Base-by-base conservation (phyloP, 352 stramenopile genomes). In the Globisporangium spiculum region DNA sequence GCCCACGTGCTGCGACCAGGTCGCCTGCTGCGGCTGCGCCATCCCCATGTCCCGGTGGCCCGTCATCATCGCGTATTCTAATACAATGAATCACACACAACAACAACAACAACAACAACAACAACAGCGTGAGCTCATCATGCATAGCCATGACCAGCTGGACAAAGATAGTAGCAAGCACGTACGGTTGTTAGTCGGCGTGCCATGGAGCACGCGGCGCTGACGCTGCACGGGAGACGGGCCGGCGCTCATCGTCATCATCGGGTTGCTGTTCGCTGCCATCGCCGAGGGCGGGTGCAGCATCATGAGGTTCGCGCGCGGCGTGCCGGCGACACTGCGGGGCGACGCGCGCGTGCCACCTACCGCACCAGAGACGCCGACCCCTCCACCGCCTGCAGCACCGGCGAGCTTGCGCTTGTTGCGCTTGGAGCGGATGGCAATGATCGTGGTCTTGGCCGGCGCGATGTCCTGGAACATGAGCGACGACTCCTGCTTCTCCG, bases 341-440 rank as follows among this genome's bases (percentile, higher is more conserved):
- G 77, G 78, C 1, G 77, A 85, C 50, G 76, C 72, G 24, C 78
- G 70, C 38, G 76, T 78, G 1, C 56, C 56, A 20, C 56, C 56
- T 0, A 46, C 38, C 1, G 41, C 71, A 24, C 66, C 66, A 27
- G 68, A 3, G 60, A 64, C 8, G 53, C 73, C 30, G 30, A 12
- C 44, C 22, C 18, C 44, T 52, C 18, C 44, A 12, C 44, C 44
- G 6, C 18, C 44, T 12, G 44, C 44, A 12, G 44, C 18, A 12
- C 67, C 63, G 0, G 76, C 74, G n/a, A 94, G 75, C 58, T 91
- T 94, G 44, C 92, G 76, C 74, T 98, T 98, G 75, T 98, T 98
- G 22, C 95, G 90, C 81, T 99, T 99, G 20, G 92, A 98, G 38
- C 93, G 91, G 60, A 99, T 94, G 3, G 92, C 86, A 63, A 99